Evolutionary conservation across 345 rosid species (phyloP).

Genomic region (Camelina hispida): DNA sequence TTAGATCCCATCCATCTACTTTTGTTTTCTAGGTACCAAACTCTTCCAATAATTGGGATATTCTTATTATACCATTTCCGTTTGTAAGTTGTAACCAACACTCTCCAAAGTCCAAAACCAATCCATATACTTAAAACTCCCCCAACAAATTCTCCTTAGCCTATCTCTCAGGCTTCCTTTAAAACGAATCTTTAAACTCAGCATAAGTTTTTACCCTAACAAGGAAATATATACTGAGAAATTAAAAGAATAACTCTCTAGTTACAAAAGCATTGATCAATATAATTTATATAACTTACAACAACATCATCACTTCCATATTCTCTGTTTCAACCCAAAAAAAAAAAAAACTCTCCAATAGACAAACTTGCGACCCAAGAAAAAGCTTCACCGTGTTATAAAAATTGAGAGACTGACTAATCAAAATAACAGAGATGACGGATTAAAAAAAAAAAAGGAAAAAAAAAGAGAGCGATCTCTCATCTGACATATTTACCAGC

Average conservation of each 20-base stretch:
- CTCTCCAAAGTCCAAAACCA: neutral
- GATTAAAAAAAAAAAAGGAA: neutral
- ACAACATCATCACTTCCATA: slow-evolving; percentile 28
- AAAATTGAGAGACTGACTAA: slow-evolving; percentile 17
- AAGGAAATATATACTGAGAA: neutral
- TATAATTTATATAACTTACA: slow-evolving; percentile 37
- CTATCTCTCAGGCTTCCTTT: neutral
- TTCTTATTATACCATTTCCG: neutral
- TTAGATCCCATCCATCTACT: slow-evolving; percentile 8
- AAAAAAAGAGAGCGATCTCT: slow-evolving; percentile 4
- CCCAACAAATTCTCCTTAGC: neutral
- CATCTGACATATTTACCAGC: slow-evolving; percentile 52
- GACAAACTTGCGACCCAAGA: slow-evolving; percentile 39
- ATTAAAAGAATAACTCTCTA: neutral
- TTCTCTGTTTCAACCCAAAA: slow-evolving; percentile 7
- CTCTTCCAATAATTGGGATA: neutral
- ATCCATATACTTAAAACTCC: neutral
- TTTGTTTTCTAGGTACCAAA: slow-evolving; percentile 16
- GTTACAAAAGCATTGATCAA: slow-evolving; percentile 29
- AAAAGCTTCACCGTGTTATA: slow-evolving; percentile 35
- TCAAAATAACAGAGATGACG: slow-evolving; percentile 12
- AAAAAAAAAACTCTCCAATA: slow-evolving; percentile 23
- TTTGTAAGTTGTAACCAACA: slow-evolving; percentile 9
- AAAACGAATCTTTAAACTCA: neutral
- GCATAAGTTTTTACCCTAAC: neutral